These are phyloP conservation scores for Syncephalastrum monosporum DNA, from an alignment of 371 early-diverging fungal species.

Conservation along the genomic window DNA sequence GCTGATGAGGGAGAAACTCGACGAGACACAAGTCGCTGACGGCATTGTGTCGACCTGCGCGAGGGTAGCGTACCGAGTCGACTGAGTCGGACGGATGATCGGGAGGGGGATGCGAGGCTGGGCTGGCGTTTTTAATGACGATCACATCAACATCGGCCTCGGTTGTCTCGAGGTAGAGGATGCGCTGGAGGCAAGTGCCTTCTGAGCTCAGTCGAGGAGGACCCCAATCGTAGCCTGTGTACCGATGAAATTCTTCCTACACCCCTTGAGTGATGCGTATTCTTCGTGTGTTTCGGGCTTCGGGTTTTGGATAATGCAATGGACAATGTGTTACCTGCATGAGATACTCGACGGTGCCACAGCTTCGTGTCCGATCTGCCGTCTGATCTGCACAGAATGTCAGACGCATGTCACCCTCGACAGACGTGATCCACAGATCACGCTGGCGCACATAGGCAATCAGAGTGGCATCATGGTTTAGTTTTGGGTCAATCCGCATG, in stretches of 20 bases:
- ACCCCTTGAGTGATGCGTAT: background rate
- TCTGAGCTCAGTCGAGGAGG: constrained; percentile 18
- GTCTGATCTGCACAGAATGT: constrained; percentile 52
- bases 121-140: constrained; percentile 43
- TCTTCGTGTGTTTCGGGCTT: background rate
- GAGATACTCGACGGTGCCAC: constrained; percentile 73
- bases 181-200: constrained; percentile 31
- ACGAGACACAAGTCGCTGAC: constrained; percentile 58
- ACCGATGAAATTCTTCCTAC: constrained; percentile 74
- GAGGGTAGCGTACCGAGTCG: constrained; percentile 54
- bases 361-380: constrained; percentile 38
- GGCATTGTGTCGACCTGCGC: constrained; percentile 65
- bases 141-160: constrained; percentile 63
- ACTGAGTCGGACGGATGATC: background rate
- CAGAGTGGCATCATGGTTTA: constrained; percentile 36
- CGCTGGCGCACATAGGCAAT: constrained; percentile 63
- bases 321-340: constrained; percentile 56
- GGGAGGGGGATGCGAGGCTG: background rate
- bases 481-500: constrained; percentile 53
- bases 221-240: constrained; percentile 69
- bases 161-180: constrained; percentile 66
- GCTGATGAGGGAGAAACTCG: constrained; percentile 35
- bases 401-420: constrained; percentile 63
- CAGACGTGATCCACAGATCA: constrained; percentile 66
- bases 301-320: background rate